Percentiles rank a stretch among this genome's conserved stretches.
phyloP scores from a whole-genome alignment of 73 alveolate species.

The Paramecium octaurelia region DNA sequence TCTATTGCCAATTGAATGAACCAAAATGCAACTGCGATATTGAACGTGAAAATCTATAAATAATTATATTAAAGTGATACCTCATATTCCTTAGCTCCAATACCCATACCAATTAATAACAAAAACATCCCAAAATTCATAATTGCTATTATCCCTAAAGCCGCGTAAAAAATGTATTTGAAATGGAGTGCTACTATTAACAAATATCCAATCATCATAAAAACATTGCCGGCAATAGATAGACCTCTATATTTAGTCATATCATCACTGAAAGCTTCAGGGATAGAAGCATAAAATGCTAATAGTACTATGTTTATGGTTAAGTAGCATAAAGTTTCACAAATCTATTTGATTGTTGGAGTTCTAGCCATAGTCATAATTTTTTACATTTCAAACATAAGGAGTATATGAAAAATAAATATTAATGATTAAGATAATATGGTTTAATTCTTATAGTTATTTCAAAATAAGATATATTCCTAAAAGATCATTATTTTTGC shows the following conservation, averaged over 20 bases:
- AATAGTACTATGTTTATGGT: background rate
- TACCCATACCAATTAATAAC: conserved; percentile 18
- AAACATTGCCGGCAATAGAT: background rate
- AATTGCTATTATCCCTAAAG: background rate
- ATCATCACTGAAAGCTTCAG: background rate
- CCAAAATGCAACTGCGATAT: background rate
- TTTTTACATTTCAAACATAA: background rate
- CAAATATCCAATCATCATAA: conserved; percentile 12
- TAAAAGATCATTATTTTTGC: no score
- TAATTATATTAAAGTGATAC: background rate
- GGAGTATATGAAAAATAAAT: background rate
- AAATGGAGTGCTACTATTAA: background rate
- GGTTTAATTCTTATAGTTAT: background rate
- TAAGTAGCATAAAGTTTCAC: background rate
- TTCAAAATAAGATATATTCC: background rate
- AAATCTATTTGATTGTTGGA: background rate
- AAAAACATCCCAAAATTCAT: background rate
- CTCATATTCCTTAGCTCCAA: background rate
- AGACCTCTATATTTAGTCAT: background rate
- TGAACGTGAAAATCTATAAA: background rate
- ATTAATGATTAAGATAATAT: background rate
- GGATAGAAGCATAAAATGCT: background rate
- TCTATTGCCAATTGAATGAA: background rate
- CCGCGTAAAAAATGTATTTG: background rate
- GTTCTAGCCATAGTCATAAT: background rate